Conservation (phyloP, 176 grass and related monocot species). For the Metroxylon sagu region DNA sequence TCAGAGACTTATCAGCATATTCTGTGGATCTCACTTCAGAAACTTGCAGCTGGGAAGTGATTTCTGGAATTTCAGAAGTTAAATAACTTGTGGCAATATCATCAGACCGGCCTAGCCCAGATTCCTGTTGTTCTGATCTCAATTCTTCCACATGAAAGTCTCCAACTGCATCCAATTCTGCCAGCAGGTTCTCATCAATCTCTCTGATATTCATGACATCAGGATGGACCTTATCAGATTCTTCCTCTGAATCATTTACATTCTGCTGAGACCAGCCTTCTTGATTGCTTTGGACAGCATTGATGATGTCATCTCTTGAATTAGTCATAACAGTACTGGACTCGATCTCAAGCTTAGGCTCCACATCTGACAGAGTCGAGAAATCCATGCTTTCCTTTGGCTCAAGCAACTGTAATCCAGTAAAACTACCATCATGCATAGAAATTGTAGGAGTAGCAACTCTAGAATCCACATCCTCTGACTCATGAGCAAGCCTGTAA, state of each 20-base stretch:
- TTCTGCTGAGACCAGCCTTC: conserved; percentile 22
- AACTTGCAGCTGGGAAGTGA: no score
- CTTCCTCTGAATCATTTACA: conserved; percentile 64
- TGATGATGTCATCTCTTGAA: conserved; percentile 1
- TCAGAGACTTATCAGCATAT: conserved; percentile 8
- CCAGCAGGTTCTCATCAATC: conserved; percentile 72
- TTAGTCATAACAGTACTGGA: conserved; percentile 17
- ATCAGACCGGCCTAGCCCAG: conserved; percentile 15
- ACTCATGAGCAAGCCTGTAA: neutral
- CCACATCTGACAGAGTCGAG: conserved; percentile 17
- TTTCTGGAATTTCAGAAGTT: conserved; percentile 13
- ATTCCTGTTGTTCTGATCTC: conserved; percentile 25
- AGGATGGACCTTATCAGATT: conserved; percentile 57
- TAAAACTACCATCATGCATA: conserved; percentile 21
- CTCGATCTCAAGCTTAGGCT: conserved; percentile 22
- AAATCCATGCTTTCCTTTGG: conserved; percentile 22
- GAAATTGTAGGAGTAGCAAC: conserved; percentile 7
- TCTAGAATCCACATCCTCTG: conserved; percentile 14
- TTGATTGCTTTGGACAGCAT: neutral
- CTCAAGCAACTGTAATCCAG: conserved; percentile 20
- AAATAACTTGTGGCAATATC: conserved; percentile 14
- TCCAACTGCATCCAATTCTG: conserved; percentile 58
- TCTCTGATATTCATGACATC: conserved; percentile 36
- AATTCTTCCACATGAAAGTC: conserved; percentile 50
- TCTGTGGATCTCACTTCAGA: no score